These are phyloP conservation scores for Eurotiales sp. DNA, from an alignment of 2,329 filamentous ascomycete genomes.

Conservation along the genomic window DNA sequence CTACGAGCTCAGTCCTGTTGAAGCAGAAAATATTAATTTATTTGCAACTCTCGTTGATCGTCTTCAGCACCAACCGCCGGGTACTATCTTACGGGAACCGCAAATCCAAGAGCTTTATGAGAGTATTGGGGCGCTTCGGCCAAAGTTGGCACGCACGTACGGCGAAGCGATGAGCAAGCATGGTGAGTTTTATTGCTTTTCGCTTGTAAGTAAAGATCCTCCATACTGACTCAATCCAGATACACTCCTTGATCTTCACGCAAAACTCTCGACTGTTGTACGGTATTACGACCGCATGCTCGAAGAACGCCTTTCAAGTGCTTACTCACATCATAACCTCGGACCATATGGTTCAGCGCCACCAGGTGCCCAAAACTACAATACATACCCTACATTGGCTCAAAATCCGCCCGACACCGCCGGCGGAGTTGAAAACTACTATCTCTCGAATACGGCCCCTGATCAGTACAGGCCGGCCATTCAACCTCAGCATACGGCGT, in stretches of 20 bases:
- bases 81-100: conserved; percentile 92
- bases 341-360: conserved; percentile 55
- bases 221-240: conserved; percentile 50
- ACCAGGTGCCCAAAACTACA: conserved; percentile 49
- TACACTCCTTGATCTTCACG: conserved; percentile 86
- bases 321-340: conserved; percentile 77
- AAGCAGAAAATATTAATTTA: conserved; percentile 96
- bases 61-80: conserved; percentile 88
- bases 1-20: conserved; percentile 87
- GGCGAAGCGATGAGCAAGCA: conserved; percentile 99
- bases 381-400: conserved; percentile 69
- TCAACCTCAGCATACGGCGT: conserved; percentile 33
- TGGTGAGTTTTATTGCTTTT: conserved; percentile 52
- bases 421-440: conserved; percentile 72
- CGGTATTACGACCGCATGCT: conserved; percentile 98
- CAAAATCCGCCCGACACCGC: conserved; percentile 47
- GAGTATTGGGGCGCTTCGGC: conserved; percentile 86
- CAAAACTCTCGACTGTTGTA: conserved; percentile 92
- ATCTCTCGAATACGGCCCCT: conserved; percentile 61
- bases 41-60: conserved; percentile 93
- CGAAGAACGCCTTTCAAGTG: conserved; percentile 88
- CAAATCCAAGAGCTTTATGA: conserved; percentile 98
- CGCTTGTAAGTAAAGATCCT: conserved; percentile 17
- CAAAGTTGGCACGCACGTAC: conserved; percentile 91
- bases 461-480: conserved; percentile 49